A percentile compares a stretch with the other conserved stretches of the same genome.
Evolutionary conservation across 805 yeast species (phyloP).

Genomic region (Pichia heedii): DNA sequence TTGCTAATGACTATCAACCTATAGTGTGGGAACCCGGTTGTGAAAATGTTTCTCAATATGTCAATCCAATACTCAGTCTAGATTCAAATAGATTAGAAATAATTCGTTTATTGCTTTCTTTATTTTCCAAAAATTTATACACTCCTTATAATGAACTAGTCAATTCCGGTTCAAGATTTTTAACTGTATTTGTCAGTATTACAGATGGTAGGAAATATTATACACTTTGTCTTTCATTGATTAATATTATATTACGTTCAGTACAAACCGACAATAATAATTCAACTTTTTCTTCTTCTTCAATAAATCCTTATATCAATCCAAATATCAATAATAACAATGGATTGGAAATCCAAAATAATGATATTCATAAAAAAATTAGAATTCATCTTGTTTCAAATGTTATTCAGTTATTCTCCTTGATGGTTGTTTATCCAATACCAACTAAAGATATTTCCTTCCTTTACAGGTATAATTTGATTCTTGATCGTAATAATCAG

Average conservation of each 20-base stretch:
- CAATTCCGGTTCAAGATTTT: constrained; percentile 48
- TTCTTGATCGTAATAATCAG: constrained; percentile 19
- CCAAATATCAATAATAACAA: constrained; percentile 26
- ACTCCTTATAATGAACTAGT: constrained; percentile 33
- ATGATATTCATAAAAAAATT: constrained; percentile 27
- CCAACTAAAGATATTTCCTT: constrained; percentile 39
- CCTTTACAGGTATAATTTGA: constrained; percentile 26
- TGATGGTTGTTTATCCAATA: constrained; percentile 54
- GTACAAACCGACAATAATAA: constrained; percentile 24
- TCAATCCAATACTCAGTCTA: constrained; percentile 31
- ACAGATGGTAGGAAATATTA: constrained; percentile 40
- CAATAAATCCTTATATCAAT: neutral
- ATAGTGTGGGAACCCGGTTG: constrained; percentile 78
- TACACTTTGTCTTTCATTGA: constrained; percentile 56
- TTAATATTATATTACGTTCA: constrained; percentile 54
- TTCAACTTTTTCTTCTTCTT: neutral
- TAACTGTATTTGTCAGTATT: constrained; percentile 44
- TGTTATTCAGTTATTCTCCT: constrained; percentile 52
- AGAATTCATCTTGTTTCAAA: constrained; percentile 42
- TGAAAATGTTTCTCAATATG: constrained; percentile 31
- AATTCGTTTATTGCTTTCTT: constrained; percentile 47
- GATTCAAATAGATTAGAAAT: constrained; percentile 65
- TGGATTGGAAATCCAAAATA: constrained; percentile 30
- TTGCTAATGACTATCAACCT: constrained; percentile 27
- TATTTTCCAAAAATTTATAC: constrained; percentile 58